These are phyloP conservation scores for Scutellaria minor DNA, from an alignment of 257 asterid species.

Conservation along the genomic window DNA sequence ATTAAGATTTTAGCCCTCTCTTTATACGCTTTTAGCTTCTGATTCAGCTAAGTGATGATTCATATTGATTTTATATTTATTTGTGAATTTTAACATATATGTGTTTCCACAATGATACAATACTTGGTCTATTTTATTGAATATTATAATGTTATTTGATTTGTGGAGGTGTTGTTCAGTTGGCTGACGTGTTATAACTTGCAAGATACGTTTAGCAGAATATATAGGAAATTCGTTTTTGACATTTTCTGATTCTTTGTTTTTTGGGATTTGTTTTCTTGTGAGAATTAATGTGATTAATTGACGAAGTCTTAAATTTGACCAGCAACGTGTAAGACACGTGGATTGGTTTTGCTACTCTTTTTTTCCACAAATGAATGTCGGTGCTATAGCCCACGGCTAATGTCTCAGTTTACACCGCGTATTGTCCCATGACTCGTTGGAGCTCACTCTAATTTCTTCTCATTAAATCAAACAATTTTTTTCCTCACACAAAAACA, in stretches of 20 bases:
- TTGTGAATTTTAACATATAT: too few species aligned
- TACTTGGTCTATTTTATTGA: too few species aligned
- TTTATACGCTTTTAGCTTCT: too few species aligned
- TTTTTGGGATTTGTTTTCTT: too few species aligned
- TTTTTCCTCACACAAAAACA: too few species aligned
- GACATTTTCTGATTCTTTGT: neutral
- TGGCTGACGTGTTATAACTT: conserved; percentile 27
- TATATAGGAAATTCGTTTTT: neutral
- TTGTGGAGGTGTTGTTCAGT: neutral
- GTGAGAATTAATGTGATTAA: neutral
- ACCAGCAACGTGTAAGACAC: conserved; percentile 25
- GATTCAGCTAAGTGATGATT: too few species aligned
- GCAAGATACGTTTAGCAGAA: neutral
- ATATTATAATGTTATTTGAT: neutral
- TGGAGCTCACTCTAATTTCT: neutral
- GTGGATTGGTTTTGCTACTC: conserved; percentile 19
- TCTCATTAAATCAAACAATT: neutral
- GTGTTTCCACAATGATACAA: too few species aligned
- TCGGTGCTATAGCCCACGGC: neutral
- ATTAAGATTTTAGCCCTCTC: too few species aligned
- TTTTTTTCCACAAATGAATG: conserved; percentile 9
- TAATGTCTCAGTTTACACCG: neutral
- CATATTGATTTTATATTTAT: too few species aligned
- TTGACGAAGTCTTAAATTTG: neutral
- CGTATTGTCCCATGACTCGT: neutral